These are phyloP conservation scores for Neoascochyta sp. DNA, from an alignment of 2,329 filamentous ascomycete species.

Conservation along the genomic window DNA sequence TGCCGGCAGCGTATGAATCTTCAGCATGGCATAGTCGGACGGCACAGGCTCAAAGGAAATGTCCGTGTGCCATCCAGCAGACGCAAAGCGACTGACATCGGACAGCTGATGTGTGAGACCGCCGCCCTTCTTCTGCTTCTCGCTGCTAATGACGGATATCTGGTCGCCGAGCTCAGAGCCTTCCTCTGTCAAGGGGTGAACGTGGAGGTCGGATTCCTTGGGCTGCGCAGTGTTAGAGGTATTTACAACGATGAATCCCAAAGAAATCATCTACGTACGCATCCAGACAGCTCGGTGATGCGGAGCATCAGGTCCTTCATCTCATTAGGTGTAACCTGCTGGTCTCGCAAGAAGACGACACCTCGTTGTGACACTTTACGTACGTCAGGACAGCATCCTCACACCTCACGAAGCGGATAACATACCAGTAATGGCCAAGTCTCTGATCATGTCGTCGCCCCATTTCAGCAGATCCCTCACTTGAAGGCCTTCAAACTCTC, in stretches of 20 bases:
- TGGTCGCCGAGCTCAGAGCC: conserved; percentile 42
- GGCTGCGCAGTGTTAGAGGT: conserved; percentile 19
- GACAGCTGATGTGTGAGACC: conserved; percentile 44
- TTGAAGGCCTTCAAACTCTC: conserved; percentile 44
- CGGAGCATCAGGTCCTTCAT: conserved; percentile 62
- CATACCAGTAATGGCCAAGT: conserved; percentile 57
- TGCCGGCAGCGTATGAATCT: conserved; percentile 33
- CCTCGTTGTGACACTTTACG: conserved; percentile 61
- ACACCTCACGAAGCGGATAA: too few relatives aligned
- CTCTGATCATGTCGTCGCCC: conserved; percentile 38
- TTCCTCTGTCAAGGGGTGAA: conserved; percentile 44
- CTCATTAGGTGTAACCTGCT: conserved; percentile 53
- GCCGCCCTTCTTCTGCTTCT: conserved; percentile 30
- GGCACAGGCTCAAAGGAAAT: conserved; percentile 43
- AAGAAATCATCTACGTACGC: too few relatives aligned
- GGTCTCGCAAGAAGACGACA: conserved; percentile 67
- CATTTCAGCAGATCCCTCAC: conserved; percentile 29
- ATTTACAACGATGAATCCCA: too few relatives aligned
- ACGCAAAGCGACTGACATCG: conserved; percentile 38
- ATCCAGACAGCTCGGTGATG: conserved; percentile 57
- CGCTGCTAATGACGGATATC: conserved; percentile 40
- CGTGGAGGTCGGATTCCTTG: conserved; percentile 24
- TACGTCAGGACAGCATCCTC: not conserved
- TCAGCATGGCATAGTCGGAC: conserved; percentile 40
- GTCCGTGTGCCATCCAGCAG: conserved; percentile 52